These are phyloP conservation scores for Fomitopsis pinicola DNA, from an alignment of 1,284 basidiomycete genomes.

Conservation along the genomic window DNA sequence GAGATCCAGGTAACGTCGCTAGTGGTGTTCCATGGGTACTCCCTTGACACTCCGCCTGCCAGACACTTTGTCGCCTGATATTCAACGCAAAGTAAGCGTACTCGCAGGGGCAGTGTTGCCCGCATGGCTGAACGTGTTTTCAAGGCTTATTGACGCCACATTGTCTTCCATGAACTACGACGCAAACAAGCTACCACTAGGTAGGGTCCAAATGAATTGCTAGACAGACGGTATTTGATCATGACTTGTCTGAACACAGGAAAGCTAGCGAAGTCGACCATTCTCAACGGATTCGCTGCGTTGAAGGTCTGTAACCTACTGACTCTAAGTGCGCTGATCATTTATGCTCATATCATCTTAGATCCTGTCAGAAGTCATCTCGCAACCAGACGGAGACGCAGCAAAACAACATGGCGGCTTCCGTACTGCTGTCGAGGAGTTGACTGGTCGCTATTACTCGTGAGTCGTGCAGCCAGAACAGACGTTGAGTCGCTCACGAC, in stretches of 20 bases:
- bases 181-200: slow-evolving; percentile 63
- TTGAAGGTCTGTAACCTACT: slow-evolving; percentile 38
- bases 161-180: slow-evolving; percentile 71
- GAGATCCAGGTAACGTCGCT: slow-evolving; percentile 41
- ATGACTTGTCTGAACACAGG: slow-evolving; percentile 29
- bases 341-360: slow-evolving; percentile 15
- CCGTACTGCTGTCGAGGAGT: slow-evolving; percentile 37
- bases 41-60: neutral
- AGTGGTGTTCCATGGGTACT: neutral
- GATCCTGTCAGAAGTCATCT: slow-evolving; percentile 51
- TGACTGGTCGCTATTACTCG: slow-evolving; percentile 59
- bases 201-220: slow-evolving; percentile 22
- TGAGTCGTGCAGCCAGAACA: slow-evolving; percentile 23
- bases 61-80: slow-evolving; percentile 52
- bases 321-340: neutral
- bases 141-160: slow-evolving; percentile 50
- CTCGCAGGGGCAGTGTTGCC: neutral
- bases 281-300: slow-evolving; percentile 53
- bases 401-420: slow-evolving; percentile 35
- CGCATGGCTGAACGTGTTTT: neutral
- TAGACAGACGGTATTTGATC: neutral
- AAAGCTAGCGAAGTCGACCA: slow-evolving; percentile 52
- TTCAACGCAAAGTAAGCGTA: slow-evolving; percentile 45
- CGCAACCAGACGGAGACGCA: slow-evolving; percentile 38
- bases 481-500: neutral